These are phyloP conservation scores for Tillandsia leiboldiana DNA, from an alignment of 176 grass and related monocot genomes.

Conservation along the genomic window DNA sequence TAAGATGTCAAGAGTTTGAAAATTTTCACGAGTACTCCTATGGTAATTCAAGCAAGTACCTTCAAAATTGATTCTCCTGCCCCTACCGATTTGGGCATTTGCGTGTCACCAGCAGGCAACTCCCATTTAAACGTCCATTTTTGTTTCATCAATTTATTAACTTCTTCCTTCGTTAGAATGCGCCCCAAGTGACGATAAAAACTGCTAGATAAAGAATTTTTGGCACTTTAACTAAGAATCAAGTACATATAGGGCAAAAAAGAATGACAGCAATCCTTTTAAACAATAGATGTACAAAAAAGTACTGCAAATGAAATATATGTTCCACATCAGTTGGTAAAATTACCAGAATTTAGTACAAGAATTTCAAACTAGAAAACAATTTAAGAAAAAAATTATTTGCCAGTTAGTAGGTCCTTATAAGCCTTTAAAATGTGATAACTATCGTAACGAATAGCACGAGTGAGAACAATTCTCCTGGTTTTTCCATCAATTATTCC, in stretches of 20 bases:
- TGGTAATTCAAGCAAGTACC: neutral
- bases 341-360: too few relatives aligned
- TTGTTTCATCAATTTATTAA: conserved; percentile 25
- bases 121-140: conserved; percentile 58
- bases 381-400: too few relatives aligned
- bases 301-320: neutral
- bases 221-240: neutral
- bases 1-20: neutral
- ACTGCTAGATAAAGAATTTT: conserved; percentile 28
- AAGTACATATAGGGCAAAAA: neutral
- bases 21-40: neutral
- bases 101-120: conserved; percentile 37
- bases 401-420: too few relatives aligned
- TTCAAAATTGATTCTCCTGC: conserved; percentile 37
- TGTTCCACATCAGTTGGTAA: too few relatives aligned
- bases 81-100: conserved; percentile 49
- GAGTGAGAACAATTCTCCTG: too few relatives aligned
- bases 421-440: too few relatives aligned
- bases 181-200: conserved; percentile 45
- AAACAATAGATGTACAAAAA: neutral
- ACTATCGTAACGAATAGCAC: too few relatives aligned
- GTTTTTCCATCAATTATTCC: too few relatives aligned
- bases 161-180: conserved; percentile 38
- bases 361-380: too few relatives aligned
- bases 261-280: neutral